These are phyloP conservation scores for Rhododendron williamsianum DNA, from an alignment of 148 eudicot genomes.

Conservation along the genomic window DNA sequence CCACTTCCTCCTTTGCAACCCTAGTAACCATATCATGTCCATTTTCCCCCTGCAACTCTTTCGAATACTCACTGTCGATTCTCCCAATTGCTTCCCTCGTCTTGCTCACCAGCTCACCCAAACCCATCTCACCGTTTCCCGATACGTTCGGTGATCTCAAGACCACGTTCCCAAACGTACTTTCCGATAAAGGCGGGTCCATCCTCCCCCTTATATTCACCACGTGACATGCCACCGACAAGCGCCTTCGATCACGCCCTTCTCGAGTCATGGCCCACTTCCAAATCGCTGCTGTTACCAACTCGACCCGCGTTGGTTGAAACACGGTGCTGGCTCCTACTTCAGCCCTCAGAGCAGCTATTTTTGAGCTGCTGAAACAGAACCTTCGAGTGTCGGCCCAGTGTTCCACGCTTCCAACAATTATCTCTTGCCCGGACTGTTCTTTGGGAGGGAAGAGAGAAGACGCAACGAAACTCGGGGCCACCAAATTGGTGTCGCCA, in stretches of 20 bases:
- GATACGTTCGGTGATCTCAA: constrained; percentile 5
- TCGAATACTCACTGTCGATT: no score
- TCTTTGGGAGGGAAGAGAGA: constrained; percentile 23
- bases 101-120: no score
- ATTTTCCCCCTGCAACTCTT: no score
- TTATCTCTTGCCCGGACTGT: background rate
- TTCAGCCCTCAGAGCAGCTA: constrained; percentile 19
- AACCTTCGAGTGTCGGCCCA: constrained; percentile 25
- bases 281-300: constrained; percentile 33
- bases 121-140: background rate
- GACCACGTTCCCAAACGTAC: constrained; percentile 25
- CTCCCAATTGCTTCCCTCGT: no score
- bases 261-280: constrained; percentile 17
- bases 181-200: constrained; percentile 18
- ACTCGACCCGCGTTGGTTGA: constrained; percentile 31
- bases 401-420: background rate
- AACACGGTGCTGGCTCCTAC: background rate
- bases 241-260: background rate
- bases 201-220: constrained; percentile 36
- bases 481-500: background rate
- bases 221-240: constrained; percentile 14
- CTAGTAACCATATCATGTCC: no score
- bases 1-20: background rate
- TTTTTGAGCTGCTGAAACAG: constrained; percentile 25
- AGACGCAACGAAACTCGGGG: constrained; percentile 26